Percentiles rank a stretch among this genome's conserved stretches.
phyloP scores from a whole-genome alignment of 192 early-diverging fungal genomes.

The Allomyces macrogynus region DNA sequence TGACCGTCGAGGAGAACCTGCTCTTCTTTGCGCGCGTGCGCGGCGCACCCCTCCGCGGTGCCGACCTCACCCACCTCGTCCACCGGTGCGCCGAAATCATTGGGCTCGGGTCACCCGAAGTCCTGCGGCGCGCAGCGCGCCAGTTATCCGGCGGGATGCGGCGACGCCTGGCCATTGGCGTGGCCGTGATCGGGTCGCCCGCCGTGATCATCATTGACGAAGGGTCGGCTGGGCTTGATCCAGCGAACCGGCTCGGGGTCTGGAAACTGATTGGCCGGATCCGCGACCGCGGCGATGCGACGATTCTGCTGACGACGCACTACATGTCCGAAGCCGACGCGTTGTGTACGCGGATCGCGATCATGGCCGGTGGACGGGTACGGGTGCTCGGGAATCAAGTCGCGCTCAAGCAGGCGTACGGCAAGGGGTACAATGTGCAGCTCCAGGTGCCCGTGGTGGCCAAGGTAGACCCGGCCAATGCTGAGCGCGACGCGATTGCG shows the following conservation, averaged over 20 bases:
- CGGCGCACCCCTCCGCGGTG: neutral
- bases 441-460: neutral
- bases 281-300: neutral
- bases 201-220: constrained; percentile 9
- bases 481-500: too few relatives aligned
- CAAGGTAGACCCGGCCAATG: too few relatives aligned
- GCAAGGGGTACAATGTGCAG: neutral
- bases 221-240: constrained; percentile 4
- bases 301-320: constrained; percentile 5
- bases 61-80: neutral
- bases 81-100: neutral
- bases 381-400: neutral
- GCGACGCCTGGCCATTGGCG: constrained; percentile 12
- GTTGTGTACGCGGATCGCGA: constrained; percentile 13
- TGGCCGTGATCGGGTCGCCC: constrained; percentile 11
- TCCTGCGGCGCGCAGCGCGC: too few relatives aligned
- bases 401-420: neutral
- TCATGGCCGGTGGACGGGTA: neutral
- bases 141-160: constrained; percentile 13
- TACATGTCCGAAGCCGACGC: constrained; percentile 8
- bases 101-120: neutral
- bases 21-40: neutral
- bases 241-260: constrained; percentile 1
- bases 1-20: neutral
- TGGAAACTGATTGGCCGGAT: constrained; percentile 7